phyloP scores from a whole-genome alignment of 2,329 filamentous ascomycete genomes.

The Ceratocystis huliohia region DNA sequence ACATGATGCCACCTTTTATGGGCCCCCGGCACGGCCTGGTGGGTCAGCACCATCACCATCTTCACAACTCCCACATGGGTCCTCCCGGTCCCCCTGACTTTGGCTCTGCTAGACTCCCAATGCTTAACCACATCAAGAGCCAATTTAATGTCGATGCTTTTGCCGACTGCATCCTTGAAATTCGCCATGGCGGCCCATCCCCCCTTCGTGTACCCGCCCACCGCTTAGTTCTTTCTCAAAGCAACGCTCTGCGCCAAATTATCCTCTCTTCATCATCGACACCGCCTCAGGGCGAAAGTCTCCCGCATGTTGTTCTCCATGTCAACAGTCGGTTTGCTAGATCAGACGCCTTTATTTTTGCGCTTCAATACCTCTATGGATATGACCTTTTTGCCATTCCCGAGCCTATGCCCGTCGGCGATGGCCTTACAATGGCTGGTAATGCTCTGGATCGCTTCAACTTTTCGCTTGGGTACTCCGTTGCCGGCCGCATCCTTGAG shows the following conservation, averaged over 20 bases:
- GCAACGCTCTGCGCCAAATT: constrained; percentile 28
- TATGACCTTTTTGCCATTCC: constrained; percentile 35
- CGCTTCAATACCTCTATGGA: constrained; percentile 46
- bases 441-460: constrained; percentile 35
- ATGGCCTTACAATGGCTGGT: constrained; percentile 30
- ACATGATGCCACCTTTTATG: constrained; percentile 28
- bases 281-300: constrained; percentile 22
- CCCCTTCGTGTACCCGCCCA: constrained; percentile 39
- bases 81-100: constrained; percentile 35
- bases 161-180: constrained; percentile 33
- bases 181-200: constrained; percentile 30
- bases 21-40: constrained; percentile 25
- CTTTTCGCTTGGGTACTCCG: constrained; percentile 51
- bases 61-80: constrained; percentile 23
- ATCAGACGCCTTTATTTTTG: constrained; percentile 44
- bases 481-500: constrained; percentile 46
- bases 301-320: constrained; percentile 34
- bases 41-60: constrained; percentile 24
- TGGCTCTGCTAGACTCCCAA: constrained; percentile 35
- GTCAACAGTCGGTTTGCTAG: constrained; percentile 41
- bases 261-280: constrained; percentile 27
- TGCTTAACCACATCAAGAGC: constrained; percentile 27
- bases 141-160: constrained; percentile 30
- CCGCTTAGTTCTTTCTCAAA: constrained; percentile 43
- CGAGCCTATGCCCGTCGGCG: constrained; percentile 25